Evolutionary conservation across 306 rosid genomes (phyloP).

Genomic region (Lablab purpureus): DNA sequence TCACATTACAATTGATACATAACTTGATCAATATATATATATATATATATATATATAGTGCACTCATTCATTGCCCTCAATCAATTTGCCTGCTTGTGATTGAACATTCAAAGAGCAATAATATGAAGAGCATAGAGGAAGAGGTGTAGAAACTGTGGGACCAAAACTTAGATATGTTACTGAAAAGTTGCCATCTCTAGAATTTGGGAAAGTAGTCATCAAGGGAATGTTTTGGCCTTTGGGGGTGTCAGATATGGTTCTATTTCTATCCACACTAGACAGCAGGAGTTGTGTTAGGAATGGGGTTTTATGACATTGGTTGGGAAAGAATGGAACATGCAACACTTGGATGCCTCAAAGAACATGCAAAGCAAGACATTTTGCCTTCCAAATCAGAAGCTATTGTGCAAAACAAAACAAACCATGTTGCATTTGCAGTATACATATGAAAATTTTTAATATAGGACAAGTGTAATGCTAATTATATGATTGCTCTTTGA

Average conservation of each 20-base stretch:
- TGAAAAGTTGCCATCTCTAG: constrained; percentile 47
- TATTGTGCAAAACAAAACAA: constrained; percentile 25
- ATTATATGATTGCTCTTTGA: background rate
- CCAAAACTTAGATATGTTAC: constrained; percentile 6
- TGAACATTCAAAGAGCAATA: constrained; percentile 42
- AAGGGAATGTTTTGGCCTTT: constrained; percentile 45
- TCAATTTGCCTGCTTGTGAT: constrained; percentile 27
- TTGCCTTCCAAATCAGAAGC: constrained; percentile 47
- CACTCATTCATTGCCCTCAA: background rate
- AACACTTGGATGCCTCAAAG: constrained; percentile 46
- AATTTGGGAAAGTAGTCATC: constrained; percentile 26
- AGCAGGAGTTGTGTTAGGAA: constrained; percentile 45
- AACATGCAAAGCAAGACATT: constrained; percentile 51
- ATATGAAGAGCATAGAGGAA: constrained; percentile 30
- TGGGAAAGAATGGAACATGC: constrained; percentile 61
- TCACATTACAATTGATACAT: background rate
- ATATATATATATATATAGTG: background rate
- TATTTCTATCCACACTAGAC: constrained; percentile 45
- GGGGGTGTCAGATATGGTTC: constrained; percentile 24
- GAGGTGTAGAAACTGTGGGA: constrained; percentile 25
- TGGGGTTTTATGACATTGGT: constrained; percentile 65
- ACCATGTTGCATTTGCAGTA: constrained; percentile 38
- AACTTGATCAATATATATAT: no score
- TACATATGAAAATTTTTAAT: background rate
- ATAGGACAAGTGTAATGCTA: background rate